A percentile compares a stretch with the other conserved stretches of the same genome.
Conservation (phyloP, 1,284 basidiomycete genomes). For the Thelephora terrestris region DNA sequence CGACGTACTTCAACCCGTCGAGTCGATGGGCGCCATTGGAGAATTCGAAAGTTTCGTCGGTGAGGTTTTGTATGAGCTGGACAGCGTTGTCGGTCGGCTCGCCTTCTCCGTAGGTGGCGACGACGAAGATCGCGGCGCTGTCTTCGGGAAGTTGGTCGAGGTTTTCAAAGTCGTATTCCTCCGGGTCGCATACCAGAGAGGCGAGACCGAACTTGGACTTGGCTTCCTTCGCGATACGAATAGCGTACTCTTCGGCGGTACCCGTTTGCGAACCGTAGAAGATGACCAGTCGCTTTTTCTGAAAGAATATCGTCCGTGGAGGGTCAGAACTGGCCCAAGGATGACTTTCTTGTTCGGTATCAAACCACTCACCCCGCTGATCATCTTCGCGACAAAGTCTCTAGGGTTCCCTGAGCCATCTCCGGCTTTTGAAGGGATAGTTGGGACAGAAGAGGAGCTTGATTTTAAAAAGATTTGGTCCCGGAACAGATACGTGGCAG, state of each 20-base stretch:
- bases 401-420: constrained; percentile 74
- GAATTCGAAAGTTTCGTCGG: constrained; percentile 82
- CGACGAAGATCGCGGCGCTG: constrained; percentile 83
- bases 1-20: constrained; percentile 86
- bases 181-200: constrained; percentile 90
- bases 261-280: constrained; percentile 97
- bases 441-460: constrained; percentile 44
- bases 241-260: constrained; percentile 93
- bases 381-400: constrained; percentile 88
- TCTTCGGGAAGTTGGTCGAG: constrained; percentile 86
- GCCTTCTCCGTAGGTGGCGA: constrained; percentile 98
- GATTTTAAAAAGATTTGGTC: constrained; percentile 60
- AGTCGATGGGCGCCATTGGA: constrained; percentile 71
- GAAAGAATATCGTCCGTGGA: constrained; percentile 8
- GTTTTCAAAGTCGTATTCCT: constrained; percentile 97
- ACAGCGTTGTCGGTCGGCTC: constrained; percentile 99
- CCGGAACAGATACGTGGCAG: constrained; percentile 69
- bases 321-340: constrained; percentile 5
- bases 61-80: constrained; percentile 84
- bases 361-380: constrained; percentile 60
- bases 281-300: constrained; percentile 93
- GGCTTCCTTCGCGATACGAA: constrained; percentile 88
- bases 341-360: constrained; percentile 1
- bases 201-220: constrained; percentile 90
- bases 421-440: constrained; percentile 33